phyloP scores from a whole-genome alignment of 371 early-diverging fungal genomes.

The Gilbertella persicaria region DNA sequence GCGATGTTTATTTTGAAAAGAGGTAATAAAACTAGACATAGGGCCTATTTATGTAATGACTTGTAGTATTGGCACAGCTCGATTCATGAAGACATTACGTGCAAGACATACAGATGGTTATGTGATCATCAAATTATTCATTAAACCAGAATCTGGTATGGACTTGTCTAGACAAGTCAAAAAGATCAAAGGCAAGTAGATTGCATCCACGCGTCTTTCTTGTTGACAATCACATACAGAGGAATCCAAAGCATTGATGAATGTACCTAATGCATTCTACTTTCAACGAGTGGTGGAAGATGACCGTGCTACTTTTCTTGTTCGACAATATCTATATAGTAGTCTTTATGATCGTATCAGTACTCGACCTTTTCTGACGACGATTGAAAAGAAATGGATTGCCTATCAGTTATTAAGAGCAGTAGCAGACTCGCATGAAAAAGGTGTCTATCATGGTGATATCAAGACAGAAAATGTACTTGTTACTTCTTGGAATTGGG shows the following conservation, averaged over 20 bases:
- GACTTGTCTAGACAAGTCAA: slow-evolving; percentile 62
- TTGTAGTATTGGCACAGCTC: slow-evolving; percentile 80
- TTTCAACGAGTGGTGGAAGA: slow-evolving; percentile 86
- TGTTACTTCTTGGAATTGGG: slow-evolving; percentile 95
- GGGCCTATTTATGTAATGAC: slow-evolving; percentile 10
- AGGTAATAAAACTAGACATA: slow-evolving; percentile 47
- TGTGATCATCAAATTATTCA: slow-evolving; percentile 90
- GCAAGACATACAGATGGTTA: slow-evolving; percentile 75
- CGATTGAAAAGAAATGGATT: slow-evolving; percentile 92
- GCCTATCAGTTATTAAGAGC: slow-evolving; percentile 84
- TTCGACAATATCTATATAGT: slow-evolving; percentile 85
- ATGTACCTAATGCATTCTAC: slow-evolving; percentile 78
- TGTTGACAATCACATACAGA: slow-evolving; percentile 33
- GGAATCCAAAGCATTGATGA: slow-evolving; percentile 65
- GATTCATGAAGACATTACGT: slow-evolving; percentile 93
- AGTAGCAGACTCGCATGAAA: slow-evolving; percentile 76
- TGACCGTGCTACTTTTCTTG: slow-evolving; percentile 84
- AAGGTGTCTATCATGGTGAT: slow-evolving; percentile 39
- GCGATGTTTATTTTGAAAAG: slow-evolving; percentile 72
- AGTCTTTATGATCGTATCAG: slow-evolving; percentile 95
- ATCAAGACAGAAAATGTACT: slow-evolving; percentile 52
- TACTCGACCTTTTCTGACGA: slow-evolving; percentile 89
- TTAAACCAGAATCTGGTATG: slow-evolving; percentile 78
- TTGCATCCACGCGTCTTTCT: too few species aligned
- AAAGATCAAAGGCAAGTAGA: slow-evolving; percentile 55